A percentile compares a stretch with the other conserved stretches of the same genome.
Conservation (phyloP, 768 basidiomycete genomes). For the Melanogaster broomeanus region DNA sequence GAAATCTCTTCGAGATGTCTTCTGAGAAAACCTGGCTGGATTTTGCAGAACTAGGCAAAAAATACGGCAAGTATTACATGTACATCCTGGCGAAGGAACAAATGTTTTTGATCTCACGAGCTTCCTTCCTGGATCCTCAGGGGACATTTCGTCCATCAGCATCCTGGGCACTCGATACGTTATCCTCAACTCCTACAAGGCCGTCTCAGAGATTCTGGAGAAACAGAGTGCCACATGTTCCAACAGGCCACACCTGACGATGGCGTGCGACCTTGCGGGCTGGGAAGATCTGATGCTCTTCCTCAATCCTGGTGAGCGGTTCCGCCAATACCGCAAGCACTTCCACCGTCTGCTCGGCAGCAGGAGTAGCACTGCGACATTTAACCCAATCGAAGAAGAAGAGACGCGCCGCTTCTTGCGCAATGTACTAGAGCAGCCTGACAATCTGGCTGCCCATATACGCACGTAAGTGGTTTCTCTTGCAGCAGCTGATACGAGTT, state of each 20-base stretch:
- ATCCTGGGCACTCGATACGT: conserved; percentile 49
- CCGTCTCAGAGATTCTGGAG: conserved; percentile 50
- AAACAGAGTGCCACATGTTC: conserved; percentile 57
- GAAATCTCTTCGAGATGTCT: conserved; percentile 57
- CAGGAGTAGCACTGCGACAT: conserved; percentile 5
- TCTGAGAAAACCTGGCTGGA: conserved; percentile 50
- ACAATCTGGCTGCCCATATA: conserved; percentile 16
- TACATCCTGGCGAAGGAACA: too few relatives aligned
- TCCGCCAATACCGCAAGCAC: conserved; percentile 16
- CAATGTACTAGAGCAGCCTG: conserved; percentile 18
- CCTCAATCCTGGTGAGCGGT: conserved; percentile 1
- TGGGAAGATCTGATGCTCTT: conserved; percentile 6
- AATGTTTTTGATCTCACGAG: background rate
- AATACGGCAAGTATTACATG: conserved; percentile 48
- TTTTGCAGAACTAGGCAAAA: conserved; percentile 54
- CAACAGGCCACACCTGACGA: conserved; percentile 15
- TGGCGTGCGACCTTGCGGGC: conserved; percentile 24
- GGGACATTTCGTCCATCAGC: conserved; percentile 15
- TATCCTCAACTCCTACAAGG: conserved; percentile 49
- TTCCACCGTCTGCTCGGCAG: conserved; percentile 9
- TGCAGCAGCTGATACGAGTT: too few relatives aligned
- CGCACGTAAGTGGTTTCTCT: conserved; percentile 16
- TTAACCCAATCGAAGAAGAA: conserved; percentile 18
- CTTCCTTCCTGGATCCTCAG: conserved; percentile 27
- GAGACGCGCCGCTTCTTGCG: conserved; percentile 18